A percentile compares a stretch with the other conserved stretches of the same genome.
These are phyloP conservation scores for Leccinum aurantiacum DNA, from an alignment of 768 basidiomycete genomes.

Conservation along the genomic window DNA sequence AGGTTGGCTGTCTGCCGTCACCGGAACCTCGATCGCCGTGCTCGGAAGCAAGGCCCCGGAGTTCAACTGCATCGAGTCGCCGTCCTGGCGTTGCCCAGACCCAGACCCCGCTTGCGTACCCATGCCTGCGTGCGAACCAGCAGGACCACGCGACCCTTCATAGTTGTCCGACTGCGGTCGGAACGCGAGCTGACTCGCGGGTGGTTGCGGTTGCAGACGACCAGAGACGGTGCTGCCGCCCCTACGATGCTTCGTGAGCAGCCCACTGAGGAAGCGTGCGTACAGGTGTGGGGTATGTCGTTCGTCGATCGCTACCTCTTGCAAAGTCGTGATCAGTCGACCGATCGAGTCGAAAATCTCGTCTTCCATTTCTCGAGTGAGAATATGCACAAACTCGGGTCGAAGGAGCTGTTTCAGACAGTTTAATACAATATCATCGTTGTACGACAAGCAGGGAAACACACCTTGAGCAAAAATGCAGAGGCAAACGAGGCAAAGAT, in stretches of 20 bases:
- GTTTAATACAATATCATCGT: not conserved
- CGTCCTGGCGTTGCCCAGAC: conserved; percentile 20
- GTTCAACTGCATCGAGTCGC: conserved; percentile 35
- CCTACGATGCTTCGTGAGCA: conserved; percentile 66
- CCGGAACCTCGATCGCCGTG: not conserved
- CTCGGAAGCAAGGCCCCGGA: not conserved
- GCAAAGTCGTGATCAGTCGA: conserved; percentile 67
- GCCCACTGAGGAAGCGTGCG: conserved; percentile 74
- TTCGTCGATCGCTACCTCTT: conserved; percentile 77
- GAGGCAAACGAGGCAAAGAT: conserved; percentile 80
- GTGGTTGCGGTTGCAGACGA: conserved; percentile 52
- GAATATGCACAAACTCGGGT: conserved; percentile 67
- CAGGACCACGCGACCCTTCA: conserved; percentile 31
- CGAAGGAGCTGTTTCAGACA: conserved; percentile 53
- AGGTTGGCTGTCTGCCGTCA: conserved; percentile 15
- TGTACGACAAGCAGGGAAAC: conserved; percentile 6
- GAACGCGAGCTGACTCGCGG: conserved; percentile 36
- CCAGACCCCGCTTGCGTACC: conserved; percentile 14
- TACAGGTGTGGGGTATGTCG: conserved; percentile 79
- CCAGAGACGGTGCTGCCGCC: conserved; percentile 58
- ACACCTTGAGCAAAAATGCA: conserved; percentile 78
- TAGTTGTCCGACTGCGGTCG: conserved; percentile 16
- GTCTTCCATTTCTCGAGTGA: conserved; percentile 57
- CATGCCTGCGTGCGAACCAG: conserved; percentile 24
- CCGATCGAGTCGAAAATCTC: conserved; percentile 74